Evolutionary conservation across 805 yeast species (phyloP).

Genomic region (Hanseniaspora mollemarum): DNA sequence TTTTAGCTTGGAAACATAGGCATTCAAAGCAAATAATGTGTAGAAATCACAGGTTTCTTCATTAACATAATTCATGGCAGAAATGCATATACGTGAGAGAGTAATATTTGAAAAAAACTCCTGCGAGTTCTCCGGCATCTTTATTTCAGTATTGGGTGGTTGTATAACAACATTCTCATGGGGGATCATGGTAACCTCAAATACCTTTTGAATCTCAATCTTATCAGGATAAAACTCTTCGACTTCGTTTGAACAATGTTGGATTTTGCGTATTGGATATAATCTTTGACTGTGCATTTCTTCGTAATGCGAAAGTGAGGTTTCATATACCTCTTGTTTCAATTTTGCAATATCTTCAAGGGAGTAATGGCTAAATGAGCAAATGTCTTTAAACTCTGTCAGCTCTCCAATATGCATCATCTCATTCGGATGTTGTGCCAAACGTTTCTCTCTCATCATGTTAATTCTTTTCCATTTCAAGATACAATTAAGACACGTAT

Average conservation of each 20-base stretch:
- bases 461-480: constrained; percentile 6
- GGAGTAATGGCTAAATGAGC: constrained; percentile 10
- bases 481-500: constrained; percentile 11
- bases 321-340: background rate
- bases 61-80: constrained; percentile 5
- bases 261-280: background rate
- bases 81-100: constrained; percentile 1
- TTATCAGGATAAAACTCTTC: background rate
- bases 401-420: background rate
- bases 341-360: constrained; percentile 3
- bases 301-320: background rate
- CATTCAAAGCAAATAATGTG: constrained; percentile 6
- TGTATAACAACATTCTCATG: constrained; percentile 15
- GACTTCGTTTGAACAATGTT: background rate
- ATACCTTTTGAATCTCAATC: background rate
- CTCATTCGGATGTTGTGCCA: background rate
- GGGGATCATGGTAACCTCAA: constrained; percentile 14
- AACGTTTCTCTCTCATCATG: background rate
- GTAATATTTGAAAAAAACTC: background rate
- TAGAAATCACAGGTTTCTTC: background rate
- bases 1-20: background rate
- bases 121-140: constrained; percentile 5
- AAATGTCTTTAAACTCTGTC: background rate
- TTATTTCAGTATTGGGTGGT: background rate
- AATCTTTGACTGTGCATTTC: background rate